A percentile compares a stretch with the other conserved stretches of the same genome.
Conservation (phyloP, 495 filamentous ascomycete genomes). For the Xylona heveae region DNA sequence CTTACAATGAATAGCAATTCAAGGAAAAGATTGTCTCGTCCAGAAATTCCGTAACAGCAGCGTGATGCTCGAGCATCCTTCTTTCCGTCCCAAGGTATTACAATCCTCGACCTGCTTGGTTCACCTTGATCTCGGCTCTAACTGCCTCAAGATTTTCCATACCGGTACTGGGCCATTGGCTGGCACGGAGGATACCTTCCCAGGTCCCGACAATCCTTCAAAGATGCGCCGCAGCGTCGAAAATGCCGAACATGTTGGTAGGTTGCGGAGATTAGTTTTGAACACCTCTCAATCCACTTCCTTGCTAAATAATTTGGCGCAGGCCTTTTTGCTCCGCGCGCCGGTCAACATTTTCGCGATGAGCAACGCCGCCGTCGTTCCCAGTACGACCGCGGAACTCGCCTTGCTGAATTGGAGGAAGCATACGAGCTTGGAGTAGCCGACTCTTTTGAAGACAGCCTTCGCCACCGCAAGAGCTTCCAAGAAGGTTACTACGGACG, state of each 20-base stretch:
- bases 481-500: no score
- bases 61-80: conserved; percentile 68
- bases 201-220: conserved; percentile 56
- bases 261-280: conserved; percentile 20
- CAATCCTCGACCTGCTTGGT: not conserved
- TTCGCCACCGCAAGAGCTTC: no score
- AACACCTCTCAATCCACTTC: conserved; percentile 1
- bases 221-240: conserved; percentile 71
- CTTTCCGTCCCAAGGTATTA: conserved; percentile 65
- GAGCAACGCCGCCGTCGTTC: conserved; percentile 59
- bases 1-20: conserved; percentile 39
- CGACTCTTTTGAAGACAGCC: no score
- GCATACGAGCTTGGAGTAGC: conserved; percentile 22
- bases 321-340: conserved; percentile 54
- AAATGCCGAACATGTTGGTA: conserved; percentile 70
- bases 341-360: conserved; percentile 50
- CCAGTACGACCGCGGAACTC: conserved; percentile 53
- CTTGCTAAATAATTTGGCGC: conserved; percentile 2
- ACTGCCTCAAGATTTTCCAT: conserved; percentile 22
- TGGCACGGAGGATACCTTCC: conserved; percentile 48
- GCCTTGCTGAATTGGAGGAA: conserved; percentile 37
- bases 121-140: not conserved
- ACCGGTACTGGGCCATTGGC: conserved; percentile 21
- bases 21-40: conserved; percentile 74
- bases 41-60: conserved; percentile 93